phyloP scores from a whole-genome alignment of 1,284 basidiomycete species.

The Cryptococcus sp. region DNA sequence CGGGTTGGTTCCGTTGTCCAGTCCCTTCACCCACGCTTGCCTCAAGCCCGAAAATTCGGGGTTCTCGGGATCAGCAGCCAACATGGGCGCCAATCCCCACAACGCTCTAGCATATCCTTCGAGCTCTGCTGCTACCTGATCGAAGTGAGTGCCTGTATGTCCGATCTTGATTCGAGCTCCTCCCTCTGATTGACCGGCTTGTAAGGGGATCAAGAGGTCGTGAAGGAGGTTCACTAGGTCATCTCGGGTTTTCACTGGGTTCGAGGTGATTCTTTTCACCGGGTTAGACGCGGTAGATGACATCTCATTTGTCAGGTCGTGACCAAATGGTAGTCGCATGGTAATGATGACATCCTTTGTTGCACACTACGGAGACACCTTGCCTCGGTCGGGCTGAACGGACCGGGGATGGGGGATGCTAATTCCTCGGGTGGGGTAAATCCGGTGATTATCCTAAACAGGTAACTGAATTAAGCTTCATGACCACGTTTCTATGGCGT shows the following conservation, averaged over 20 bases:
- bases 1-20: slow-evolving; percentile 14
- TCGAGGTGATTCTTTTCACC: slow-evolving; percentile 8
- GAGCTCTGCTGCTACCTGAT: slow-evolving; percentile 18
- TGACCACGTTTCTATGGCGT: no score
- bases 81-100: slow-evolving; percentile 20
- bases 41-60: slow-evolving; percentile 9
- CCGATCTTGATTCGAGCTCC: slow-evolving; percentile 15
- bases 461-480: no score
- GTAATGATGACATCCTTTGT: no score
- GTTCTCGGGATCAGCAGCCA: slow-evolving; percentile 13
- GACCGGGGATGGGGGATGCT: no score
- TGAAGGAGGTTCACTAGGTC: slow-evolving; percentile 18
- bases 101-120: slow-evolving; percentile 20
- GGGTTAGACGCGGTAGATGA: neutral
- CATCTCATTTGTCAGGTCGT: neutral
- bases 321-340: no score
- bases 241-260: slow-evolving; percentile 13
- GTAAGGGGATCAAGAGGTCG: slow-evolving; percentile 15
- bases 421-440: no score
- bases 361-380: no score
- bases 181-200: slow-evolving; percentile 8
- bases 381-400: no score
- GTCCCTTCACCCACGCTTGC: slow-evolving; percentile 14
- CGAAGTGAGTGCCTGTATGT: slow-evolving; percentile 20
- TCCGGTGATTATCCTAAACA: no score